Base-by-base conservation (phyloP, 1,139 yeast species). In the Saccharomyces hybrid region DNA sequence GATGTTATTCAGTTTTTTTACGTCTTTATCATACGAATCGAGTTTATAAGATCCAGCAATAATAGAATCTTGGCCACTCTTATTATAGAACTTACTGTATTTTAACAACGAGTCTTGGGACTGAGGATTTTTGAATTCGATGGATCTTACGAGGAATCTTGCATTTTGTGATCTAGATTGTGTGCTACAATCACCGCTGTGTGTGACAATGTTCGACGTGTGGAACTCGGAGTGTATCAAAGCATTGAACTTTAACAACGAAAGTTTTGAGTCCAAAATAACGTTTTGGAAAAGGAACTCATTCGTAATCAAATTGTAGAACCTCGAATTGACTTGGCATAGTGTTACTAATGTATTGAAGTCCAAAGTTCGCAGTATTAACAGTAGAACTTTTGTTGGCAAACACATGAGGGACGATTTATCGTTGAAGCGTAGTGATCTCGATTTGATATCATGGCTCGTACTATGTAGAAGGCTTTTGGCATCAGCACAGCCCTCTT, bases 41-140 rank as follows among this genome's bases (percentile, higher is more conserved):
- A 55, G 60, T 11, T 56, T 51, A 47, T 63, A 67, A 4, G 70
- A 56, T 3, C 70, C 69, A 3, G 62, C 69, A 16, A 67, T 65
- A 4, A 61, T 51, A 1, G 64, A 51, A 11, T 47, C 49, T 2
- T 58, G 54, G 3, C 52, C 57, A 3, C 53, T 56, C 32, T 50
- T 59, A 26, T 54, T 57, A 49, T 65, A 59, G 50, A 57, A 67
- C 48, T 62, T 65, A 48, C 68, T 61, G 51, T 67, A 67, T 55
- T 67, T 67, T 52, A 67, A 56, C 6, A 67, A 44, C n/a, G 71
- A 67, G 51, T 68, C 71, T 48, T 66, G 69, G 46, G 65, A 67
- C 50, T 64, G 64, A 4, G 71, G 71, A 44, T 66, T 56, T 11
- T 56, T 58, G 54, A 68, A 68, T 48, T 66, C 68, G 14, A 66